Conservation (phyloP, 192 early-diverging fungal species). For the Backusella tuberculispora region DNA sequence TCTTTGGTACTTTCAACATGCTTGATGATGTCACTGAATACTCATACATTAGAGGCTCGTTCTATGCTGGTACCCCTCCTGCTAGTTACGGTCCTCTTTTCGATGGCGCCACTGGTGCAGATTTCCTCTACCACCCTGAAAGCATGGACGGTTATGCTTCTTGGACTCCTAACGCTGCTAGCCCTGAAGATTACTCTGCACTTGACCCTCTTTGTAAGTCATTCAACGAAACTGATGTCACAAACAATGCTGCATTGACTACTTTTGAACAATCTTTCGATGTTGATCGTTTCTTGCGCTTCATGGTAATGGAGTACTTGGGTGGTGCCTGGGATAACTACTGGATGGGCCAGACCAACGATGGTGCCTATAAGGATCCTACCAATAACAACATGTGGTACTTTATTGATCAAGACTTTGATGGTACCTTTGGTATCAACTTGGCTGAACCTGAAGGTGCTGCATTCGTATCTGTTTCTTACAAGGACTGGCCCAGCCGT, state of each 20-base stretch:
- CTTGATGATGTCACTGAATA: conserved; percentile 50
- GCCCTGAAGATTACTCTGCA: conserved; percentile 34
- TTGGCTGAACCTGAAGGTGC: conserved; percentile 24
- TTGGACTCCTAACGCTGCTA: conserved; percentile 30
- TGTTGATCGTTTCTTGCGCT: conserved; percentile 47
- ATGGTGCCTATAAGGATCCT: conserved; percentile 51
- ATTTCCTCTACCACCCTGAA: conserved; percentile 40
- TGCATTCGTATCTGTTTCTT: conserved; percentile 36
- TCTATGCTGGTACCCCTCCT: conserved; percentile 42
- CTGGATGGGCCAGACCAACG: conserved; percentile 51
- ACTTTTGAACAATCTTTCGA: conserved; percentile 42
- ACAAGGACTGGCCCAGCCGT: conserved; percentile 40
- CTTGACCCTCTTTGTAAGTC: conserved; percentile 38
- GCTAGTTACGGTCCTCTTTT: conserved; percentile 44
- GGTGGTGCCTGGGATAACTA: conserved; percentile 53
- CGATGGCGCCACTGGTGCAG: conserved; percentile 50
- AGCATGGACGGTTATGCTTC: conserved; percentile 32
- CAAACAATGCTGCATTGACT: conserved; percentile 36
- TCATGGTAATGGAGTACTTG: conserved; percentile 55
- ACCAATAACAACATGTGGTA: conserved; percentile 45
- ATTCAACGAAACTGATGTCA: conserved; percentile 37
- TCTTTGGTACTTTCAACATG: conserved; percentile 53
- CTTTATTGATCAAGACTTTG: conserved; percentile 53
- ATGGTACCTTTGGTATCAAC: conserved; percentile 57
- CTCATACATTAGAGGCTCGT: conserved; percentile 46